Conservation (phyloP, 208 protist genomes). For the Leishmania guyanensis region DNA sequence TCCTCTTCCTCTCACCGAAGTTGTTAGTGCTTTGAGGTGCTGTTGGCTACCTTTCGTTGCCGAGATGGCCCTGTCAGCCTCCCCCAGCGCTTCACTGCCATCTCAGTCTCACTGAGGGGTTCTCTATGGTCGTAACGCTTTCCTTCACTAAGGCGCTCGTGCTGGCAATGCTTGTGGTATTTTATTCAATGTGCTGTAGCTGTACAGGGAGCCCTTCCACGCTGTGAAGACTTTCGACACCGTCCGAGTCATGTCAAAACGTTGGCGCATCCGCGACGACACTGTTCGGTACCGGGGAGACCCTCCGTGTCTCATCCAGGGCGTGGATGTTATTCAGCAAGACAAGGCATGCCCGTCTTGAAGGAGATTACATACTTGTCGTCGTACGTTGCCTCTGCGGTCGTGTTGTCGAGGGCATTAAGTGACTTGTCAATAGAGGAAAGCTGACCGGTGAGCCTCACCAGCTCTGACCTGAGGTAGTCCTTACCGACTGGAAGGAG, state of each 20-base stretch:
- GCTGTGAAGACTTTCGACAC: neutral
- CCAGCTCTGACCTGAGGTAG: neutral
- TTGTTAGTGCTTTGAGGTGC: neutral
- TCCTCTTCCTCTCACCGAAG: neutral
- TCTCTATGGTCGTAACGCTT: neutral
- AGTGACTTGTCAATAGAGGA: neutral
- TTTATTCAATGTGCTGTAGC: neutral
- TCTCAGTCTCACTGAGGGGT: neutral
- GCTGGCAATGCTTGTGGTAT: neutral
- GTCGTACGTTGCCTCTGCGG: constrained; percentile 12
- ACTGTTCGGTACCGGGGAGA: neutral
- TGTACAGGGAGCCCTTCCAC: neutral
- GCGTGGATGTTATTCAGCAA: constrained; percentile 6
- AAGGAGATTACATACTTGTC: constrained; percentile 7
- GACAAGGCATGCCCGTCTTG: constrained; percentile 2
- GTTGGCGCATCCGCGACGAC: neutral
- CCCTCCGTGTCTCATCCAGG: neutral
- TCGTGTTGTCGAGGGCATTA: constrained; percentile 1
- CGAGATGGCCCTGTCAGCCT: neutral
- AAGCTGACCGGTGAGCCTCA: neutral
- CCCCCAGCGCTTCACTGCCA: neutral
- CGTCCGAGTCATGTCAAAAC: neutral
- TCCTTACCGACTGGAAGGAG: neutral
- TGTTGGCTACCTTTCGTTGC: neutral
- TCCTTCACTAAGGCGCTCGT: neutral